Evolutionary conservation across 75 land plant genomes (phyloP), one percentile per base, ranked within the genome.

Genomic region (Cupressus sempervirens): DNA sequence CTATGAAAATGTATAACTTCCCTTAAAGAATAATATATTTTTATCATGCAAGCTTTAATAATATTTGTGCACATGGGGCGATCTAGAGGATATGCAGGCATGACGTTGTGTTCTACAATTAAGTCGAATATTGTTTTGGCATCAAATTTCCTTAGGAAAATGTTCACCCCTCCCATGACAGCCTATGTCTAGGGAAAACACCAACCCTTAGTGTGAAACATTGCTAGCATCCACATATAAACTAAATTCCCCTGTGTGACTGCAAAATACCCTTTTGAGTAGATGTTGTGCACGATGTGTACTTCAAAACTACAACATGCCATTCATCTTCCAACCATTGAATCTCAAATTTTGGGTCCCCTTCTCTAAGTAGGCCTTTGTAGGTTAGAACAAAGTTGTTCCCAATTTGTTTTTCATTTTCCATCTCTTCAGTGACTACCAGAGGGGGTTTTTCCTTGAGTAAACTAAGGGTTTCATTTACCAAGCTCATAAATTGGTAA

Each of bases 181-280:
- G 94, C 94, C 9, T 89, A 52, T 4, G 87, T 85, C 94, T 96
- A 96, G 4, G n/a, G n/a, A n/a, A n/a, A n/a, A n/a, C n/a, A n/a
- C n/a, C n/a, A n/a, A n/a, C n/a, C n/a, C n/a, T n/a, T 94, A 82
- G 92, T 89, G 80, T 96, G 98, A 82, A 96, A 96, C 95, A 96
- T 93, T 5, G 98, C 93, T 14, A 96, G 90, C n/a, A 95, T 94
- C 98, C 98, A 96, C 13, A 96, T 85, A 9, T 92, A 94, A 7
- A 92, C 92, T 7, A 94, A 89, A 52, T 83, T 85, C n/a, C 84
- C 83, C 35, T n/a, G n/a, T n/a, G n/a, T n/a, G n/a, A n/a, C n/a
- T n/a, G n/a, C n/a, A n/a, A n/a, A n/a, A n/a, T n/a, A n/a, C n/a
- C n/a, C n/a, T n/a, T n/a, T n/a, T n/a, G n/a, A n/a, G n/a, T n/a